phyloP scores from a whole-genome alignment of 1,284 basidiomycete species.

The Meira miltonrushii region DNA sequence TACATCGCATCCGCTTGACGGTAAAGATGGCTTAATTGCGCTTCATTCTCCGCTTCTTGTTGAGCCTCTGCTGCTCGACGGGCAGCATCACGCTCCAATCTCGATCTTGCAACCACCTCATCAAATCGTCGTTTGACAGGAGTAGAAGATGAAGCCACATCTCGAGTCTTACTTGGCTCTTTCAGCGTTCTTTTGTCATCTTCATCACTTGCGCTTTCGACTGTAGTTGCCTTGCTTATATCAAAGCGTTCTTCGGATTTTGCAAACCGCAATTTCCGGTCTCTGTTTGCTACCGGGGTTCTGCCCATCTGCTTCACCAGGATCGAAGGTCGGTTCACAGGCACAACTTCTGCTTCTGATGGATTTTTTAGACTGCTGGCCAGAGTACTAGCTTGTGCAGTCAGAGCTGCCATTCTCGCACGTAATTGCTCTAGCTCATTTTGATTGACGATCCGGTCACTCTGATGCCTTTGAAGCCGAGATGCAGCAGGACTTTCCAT shows the following conservation, averaged over 20 bases:
- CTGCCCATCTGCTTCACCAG: background rate
- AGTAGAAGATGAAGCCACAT: background rate
- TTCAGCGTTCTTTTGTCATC: background rate
- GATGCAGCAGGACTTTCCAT: no score
- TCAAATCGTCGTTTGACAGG: slow-evolving; percentile 21
- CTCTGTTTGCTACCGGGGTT: background rate
- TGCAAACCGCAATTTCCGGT: slow-evolving; percentile 5
- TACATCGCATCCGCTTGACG: slow-evolving; percentile 16
- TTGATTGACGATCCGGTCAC: no score
- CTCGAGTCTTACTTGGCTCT: background rate
- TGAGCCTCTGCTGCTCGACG: slow-evolving; percentile 12
- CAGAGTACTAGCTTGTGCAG: background rate
- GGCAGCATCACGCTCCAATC: slow-evolving; percentile 16
- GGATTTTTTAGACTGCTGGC: background rate
- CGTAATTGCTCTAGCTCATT: background rate
- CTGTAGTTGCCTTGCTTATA: background rate
- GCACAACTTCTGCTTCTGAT: background rate
- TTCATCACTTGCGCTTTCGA: slow-evolving; percentile 8
- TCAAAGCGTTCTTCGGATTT: background rate
- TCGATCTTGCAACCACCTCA: slow-evolving; percentile 27
- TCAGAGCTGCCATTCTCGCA: slow-evolving; percentile 5
- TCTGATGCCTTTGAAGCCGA: no score
- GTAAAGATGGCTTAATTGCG: background rate
- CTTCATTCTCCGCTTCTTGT: slow-evolving; percentile 17
- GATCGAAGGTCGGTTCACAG: background rate